Percentiles rank a stretch among this genome's conserved stretches.
Evolutionary conservation across 345 rosid genomes (phyloP).

Genomic region (Turritis glabra): DNA sequence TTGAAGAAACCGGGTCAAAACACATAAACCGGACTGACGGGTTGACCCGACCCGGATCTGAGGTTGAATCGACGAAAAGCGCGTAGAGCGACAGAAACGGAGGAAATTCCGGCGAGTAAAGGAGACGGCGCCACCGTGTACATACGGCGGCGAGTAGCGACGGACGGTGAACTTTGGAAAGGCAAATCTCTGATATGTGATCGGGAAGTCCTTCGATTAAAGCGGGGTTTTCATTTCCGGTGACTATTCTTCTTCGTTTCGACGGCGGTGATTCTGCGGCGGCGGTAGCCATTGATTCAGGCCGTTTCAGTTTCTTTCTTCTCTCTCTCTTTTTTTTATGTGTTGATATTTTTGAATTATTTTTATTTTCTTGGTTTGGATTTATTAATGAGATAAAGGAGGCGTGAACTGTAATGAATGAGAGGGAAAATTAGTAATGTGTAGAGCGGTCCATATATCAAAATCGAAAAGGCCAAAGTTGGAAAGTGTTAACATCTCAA

Average conservation of each 20-base stretch:
- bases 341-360: background rate
- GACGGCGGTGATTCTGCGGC: conserved; percentile 18
- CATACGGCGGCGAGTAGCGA: conserved; percentile 52
- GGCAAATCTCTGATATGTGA: conserved; percentile 47
- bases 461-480: conserved; percentile 37
- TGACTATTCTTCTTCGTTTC: conserved; percentile 10
- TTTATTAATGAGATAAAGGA: conserved; percentile 17
- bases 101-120: conserved; percentile 51
- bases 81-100: conserved; percentile 51
- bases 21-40: conserved; percentile 35
- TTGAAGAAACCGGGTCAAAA: conserved; percentile 48
- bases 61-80: conserved; percentile 34
- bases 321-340: background rate
- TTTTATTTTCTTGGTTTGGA: background rate
- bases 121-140: conserved; percentile 54
- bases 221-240: background rate
- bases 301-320: conserved; percentile 5
- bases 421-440: conserved; percentile 19
- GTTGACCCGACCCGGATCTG: conserved; percentile 7
- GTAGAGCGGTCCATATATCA: conserved; percentile 21
- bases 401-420: conserved; percentile 28
- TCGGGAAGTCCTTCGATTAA: conserved; percentile 57
- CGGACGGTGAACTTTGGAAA: conserved; percentile 42
- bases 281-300: conserved; percentile 21
- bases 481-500: conserved; percentile 37